Evolutionary conservation across 495 filamentous ascomycete genomes (phyloP).

Genomic region (Sporormia fimetaria): DNA sequence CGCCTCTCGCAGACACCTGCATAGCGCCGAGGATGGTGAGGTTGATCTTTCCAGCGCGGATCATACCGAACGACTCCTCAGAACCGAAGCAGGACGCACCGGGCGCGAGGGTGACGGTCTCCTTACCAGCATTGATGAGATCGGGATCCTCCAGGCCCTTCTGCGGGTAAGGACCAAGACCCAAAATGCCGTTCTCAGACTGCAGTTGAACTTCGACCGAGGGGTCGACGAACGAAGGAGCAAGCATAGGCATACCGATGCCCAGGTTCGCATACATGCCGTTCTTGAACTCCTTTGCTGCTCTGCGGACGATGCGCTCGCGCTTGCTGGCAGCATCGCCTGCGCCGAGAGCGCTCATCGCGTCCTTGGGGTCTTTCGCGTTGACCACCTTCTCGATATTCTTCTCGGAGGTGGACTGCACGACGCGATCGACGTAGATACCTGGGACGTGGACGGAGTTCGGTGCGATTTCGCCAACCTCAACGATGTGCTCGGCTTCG

Average conservation of each 20-base stretch:
- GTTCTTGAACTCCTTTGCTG: conserved; percentile 51
- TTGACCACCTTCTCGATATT: conserved; percentile 46
- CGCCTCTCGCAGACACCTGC: conserved; percentile 47
- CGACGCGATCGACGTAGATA: conserved; percentile 53
- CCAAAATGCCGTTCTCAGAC: conserved; percentile 51
- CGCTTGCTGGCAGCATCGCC: conserved; percentile 36
- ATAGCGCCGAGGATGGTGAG: conserved; percentile 50
- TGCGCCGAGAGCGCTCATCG: conserved; percentile 20
- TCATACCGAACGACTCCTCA: conserved; percentile 51
- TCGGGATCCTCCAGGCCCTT: conserved; percentile 45
- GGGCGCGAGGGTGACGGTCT: conserved; percentile 47
- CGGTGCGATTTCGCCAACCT: conserved; percentile 46
- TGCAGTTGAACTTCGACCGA: conserved; percentile 43
- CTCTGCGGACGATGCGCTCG: conserved; percentile 47
- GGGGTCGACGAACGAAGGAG: conserved; percentile 38
- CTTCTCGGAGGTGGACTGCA: conserved; percentile 44
- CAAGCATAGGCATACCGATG: conserved; percentile 53
- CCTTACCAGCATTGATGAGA: conserved; percentile 52
- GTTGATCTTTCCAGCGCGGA: conserved; percentile 49
- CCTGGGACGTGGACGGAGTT: conserved; percentile 50
- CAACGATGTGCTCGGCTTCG: conserved; percentile 58
- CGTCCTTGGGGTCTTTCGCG: conserved; percentile 29
- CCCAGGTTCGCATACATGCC: conserved; percentile 59
- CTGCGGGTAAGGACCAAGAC: conserved; percentile 51
- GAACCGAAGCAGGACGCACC: conserved; percentile 48